Conservation (phyloP, 805 yeast genomes). For the Wickerhamia fluorescens region DNA sequence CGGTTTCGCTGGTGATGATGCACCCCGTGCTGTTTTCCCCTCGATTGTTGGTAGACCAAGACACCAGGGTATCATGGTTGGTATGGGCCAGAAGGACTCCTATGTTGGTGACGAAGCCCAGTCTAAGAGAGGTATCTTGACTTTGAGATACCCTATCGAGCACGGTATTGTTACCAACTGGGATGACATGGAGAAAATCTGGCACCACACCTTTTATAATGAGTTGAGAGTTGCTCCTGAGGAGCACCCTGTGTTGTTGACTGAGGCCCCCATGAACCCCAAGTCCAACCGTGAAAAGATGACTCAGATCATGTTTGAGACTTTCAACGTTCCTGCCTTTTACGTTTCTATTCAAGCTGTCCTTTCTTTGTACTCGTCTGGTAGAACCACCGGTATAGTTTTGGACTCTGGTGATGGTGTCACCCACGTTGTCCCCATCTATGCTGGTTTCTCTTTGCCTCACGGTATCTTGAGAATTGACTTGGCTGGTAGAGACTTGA, state of each 20-base stretch:
- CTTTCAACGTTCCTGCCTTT: constrained; percentile 98
- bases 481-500: constrained; percentile 99
- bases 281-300: constrained; percentile 99
- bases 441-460: constrained; percentile 99
- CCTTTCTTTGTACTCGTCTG: constrained; percentile 95
- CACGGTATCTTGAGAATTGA: constrained; percentile 98
- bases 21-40: constrained; percentile 99
- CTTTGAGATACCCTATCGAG: constrained; percentile 98
- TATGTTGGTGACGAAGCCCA: constrained; percentile 99
- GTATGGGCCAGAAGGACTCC: constrained; percentile 99
- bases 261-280: constrained; percentile 99
- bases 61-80: constrained; percentile 99
- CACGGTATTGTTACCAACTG: constrained; percentile 99
- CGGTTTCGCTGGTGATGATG: constrained; percentile 99
- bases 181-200: constrained; percentile 99
- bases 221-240: constrained; percentile 99
- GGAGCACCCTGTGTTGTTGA: constrained; percentile 98
- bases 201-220: constrained; percentile 99
- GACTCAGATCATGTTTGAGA: constrained; percentile 99
- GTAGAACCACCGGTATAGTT: constrained; percentile 99
- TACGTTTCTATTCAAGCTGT: constrained; percentile 99
- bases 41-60: constrained; percentile 99
- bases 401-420: constrained; percentile 99
- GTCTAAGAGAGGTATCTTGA: constrained; percentile 99
- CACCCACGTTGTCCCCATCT: constrained; percentile 99